phyloP scores from a whole-genome alignment of 2,329 filamentous ascomycete species.

The Pestalotiopsis fici region DNA sequence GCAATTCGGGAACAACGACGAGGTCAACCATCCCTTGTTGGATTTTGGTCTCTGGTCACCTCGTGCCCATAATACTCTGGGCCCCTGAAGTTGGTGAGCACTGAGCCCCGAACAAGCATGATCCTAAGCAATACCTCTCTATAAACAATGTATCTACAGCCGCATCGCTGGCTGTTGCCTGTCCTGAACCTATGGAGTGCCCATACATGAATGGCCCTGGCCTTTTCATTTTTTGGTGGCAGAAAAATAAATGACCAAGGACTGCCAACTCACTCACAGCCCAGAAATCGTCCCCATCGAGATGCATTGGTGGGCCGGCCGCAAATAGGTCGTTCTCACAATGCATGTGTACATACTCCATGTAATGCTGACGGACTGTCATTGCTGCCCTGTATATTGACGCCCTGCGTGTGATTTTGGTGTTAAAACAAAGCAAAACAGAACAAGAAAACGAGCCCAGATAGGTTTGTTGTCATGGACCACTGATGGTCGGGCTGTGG shows the following conservation, averaged over 20 bases:
- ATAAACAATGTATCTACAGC: neutral
- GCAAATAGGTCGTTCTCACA: neutral
- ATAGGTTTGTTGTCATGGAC: neutral
- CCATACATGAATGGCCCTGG: neutral
- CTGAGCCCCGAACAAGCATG: neutral
- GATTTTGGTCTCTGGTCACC: too few relatives aligned
- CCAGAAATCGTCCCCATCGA: neutral
- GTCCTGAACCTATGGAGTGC: neutral
- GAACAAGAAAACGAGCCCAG: neutral
- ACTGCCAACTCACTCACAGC: slow-evolving; percentile 3
- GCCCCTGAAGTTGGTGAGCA: neutral
- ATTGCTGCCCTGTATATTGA: too few relatives aligned
- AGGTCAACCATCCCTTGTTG: too few relatives aligned
- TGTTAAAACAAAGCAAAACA: neutral
- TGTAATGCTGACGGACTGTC: neutral
- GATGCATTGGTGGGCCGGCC: slow-evolving; percentile 2
- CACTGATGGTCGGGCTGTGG: neutral
- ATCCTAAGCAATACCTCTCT: neutral
- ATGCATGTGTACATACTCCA: neutral
- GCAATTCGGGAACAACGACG: too few relatives aligned
- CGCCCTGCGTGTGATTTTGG: neutral
- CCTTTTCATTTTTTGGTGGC: neutral
- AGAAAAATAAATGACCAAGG: neutral
- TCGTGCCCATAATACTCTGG: too few relatives aligned
- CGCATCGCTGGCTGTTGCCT: neutral